Evolutionary conservation across 116 monocot genomes (phyloP), one percentile per base, ranked within the genome.

Genomic region (Papilionanthe hybrid): DNA sequence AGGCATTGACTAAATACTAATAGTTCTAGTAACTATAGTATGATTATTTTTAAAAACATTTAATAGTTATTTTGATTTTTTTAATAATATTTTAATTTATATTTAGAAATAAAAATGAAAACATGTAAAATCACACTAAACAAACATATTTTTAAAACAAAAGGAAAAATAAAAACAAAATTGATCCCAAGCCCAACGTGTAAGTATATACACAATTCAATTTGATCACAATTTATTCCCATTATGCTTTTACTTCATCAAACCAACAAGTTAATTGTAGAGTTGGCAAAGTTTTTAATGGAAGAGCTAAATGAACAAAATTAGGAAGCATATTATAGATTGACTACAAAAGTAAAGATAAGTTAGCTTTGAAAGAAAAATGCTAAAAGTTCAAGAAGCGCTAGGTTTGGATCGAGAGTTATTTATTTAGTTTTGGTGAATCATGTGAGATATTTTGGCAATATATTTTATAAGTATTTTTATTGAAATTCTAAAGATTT

Each of bases 281-380:
- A 63, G 25, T 25, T 63, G 63, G 63, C 1, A 63, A 63, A 63
- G 18, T 53, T 53, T 53, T 17, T 3, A 53, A 15, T n/a, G 17
- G 53, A 63, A 63, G 25, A 63, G 63, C 25, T 63, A 23, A 63
- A 20, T 20, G 23, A 22, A 63, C 4, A 63, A 63, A 63, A 22
- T 63, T 63, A 22, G 22, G 53, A 63, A 63, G 63, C 63, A 63
- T 63, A 23, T 22, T 63, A 63, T 63, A 8, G 7, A 63, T 63
- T 63, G 63, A 22, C 6, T 63, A 9, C 4, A 63, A 25, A 63
- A 6, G 22, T 23, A 63, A 63, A 63, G 23, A 23, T 63, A 63
- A 63, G 63, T 63, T 63, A 63, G 63, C 63, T 63, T 63, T 63
- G 23, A 63, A 25, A 63, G 37, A 37, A 63, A 63, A 63, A 63